These are phyloP conservation scores for Fraxinus ornus DNA, from an alignment of 305 asterid species.

Conservation along the genomic window DNA sequence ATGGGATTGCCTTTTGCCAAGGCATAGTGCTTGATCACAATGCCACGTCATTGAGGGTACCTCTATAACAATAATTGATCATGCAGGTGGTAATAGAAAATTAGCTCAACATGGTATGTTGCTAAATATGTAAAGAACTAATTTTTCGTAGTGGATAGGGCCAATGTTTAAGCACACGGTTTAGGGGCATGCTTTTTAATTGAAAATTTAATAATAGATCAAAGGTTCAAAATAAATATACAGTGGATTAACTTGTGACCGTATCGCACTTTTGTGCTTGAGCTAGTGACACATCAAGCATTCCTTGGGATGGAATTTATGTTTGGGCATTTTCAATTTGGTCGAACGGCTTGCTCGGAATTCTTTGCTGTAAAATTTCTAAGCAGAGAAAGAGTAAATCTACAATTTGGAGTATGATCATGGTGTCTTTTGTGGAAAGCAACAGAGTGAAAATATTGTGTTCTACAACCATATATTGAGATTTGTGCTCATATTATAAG, in stretches of 20 bases:
- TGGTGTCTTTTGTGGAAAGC: not conserved
- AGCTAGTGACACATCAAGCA: not conserved
- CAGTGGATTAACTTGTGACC: not conserved
- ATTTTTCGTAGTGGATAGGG: not conserved
- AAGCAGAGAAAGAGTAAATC: not conserved
- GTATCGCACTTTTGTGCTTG: not conserved
- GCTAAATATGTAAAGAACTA: not conserved
- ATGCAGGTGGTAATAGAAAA: not conserved
- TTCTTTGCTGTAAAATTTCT: not conserved
- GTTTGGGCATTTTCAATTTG: not conserved
- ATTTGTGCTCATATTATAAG: no score
- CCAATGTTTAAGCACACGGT: not conserved
- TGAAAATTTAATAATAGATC: not conserved
- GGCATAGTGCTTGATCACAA: not conserved
- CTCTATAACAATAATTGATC: not conserved
- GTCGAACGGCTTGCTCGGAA: not conserved
- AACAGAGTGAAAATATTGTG: not conserved
- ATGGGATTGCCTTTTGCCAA: not conserved
- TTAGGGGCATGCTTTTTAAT: not conserved
- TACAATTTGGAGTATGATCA: not conserved
- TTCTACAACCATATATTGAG: no score
- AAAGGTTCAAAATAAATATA: not conserved
- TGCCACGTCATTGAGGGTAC: not conserved
- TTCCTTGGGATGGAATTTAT: not conserved
- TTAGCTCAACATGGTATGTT: not conserved